Conservation (phyloP, 257 asterid species). For the Linderniella brevidens region DNA sequence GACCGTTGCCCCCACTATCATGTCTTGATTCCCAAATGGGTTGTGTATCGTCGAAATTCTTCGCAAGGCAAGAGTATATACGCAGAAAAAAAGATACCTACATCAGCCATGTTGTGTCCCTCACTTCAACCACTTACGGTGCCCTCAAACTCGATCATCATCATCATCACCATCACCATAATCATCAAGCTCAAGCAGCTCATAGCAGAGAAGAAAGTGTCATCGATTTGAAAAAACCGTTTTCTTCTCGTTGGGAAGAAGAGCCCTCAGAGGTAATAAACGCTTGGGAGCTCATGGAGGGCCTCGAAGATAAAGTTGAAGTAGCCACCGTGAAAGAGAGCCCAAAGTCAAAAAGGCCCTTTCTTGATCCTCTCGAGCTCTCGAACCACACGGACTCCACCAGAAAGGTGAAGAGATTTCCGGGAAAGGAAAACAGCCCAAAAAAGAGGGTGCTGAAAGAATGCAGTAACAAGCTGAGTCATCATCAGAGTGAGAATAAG, state of each 20-base stretch:
- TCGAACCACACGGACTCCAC: slow-evolving; percentile 61
- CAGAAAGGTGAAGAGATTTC: slow-evolving; percentile 30
- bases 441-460: slow-evolving; percentile 21
- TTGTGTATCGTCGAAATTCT: slow-evolving; percentile 56
- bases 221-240: slow-evolving; percentile 16
- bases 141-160: slow-evolving; percentile 50
- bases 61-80: slow-evolving; percentile 18
- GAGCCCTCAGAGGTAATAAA: slow-evolving; percentile 62
- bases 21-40: slow-evolving; percentile 43
- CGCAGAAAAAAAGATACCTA: slow-evolving; percentile 1
- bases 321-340: background rate
- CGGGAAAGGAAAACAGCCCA: slow-evolving; percentile 75
- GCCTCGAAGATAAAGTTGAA: slow-evolving; percentile 57
- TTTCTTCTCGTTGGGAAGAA: slow-evolving; percentile 24
- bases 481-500: slow-evolving; percentile 19
- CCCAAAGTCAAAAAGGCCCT: slow-evolving; percentile 30
- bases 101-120: slow-evolving; percentile 54
- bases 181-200: slow-evolving; percentile 6
- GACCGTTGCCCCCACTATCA: slow-evolving; percentile 10
- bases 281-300: slow-evolving; percentile 94
- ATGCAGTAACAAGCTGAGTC: slow-evolving; percentile 6
- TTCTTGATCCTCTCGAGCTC: slow-evolving; percentile 52
- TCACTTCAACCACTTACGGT: slow-evolving; percentile 84
- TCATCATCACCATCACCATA: slow-evolving; percentile 16
- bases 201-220: background rate